Evolutionary conservation across 2,329 filamentous ascomycete species (phyloP), one percentile per base, ranked within the genome.

Genomic region (Trichoderma sp.): DNA sequence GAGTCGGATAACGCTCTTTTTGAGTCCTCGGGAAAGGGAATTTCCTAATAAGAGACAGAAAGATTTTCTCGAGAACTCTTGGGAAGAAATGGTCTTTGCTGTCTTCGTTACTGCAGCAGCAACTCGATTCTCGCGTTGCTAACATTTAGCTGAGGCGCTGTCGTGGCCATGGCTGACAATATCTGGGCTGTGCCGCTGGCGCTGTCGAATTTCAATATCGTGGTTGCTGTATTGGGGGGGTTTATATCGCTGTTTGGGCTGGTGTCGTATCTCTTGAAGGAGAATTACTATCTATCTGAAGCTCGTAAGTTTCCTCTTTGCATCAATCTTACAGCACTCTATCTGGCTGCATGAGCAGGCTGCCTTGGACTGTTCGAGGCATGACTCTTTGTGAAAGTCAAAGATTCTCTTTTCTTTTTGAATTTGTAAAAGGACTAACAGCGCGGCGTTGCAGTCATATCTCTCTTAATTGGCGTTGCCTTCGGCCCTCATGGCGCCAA

Each of bases 171-270:
- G 74, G 70, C 71, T 35, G 49, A 67, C 31, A 49, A 49, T 7
- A 77, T 79, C 31, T 81, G 79, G 79, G 73, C 73, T 6, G 72
- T 81, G 7, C 78, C 79, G 24, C 82, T 94, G 55, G 85, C 85
- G 6, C 75, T 91, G 40, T 89, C 86, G 72, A 91, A 94, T 78
- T 97, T 97, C 84, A 96, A 97, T 80, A 91, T 96, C 72, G 87
- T 94, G 67, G 89, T 92, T 77, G 90, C 92, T 65, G 87, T 92
- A 8, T 81, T 97, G 14, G 94, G 94, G 16, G 94, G 92, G 1
- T 97, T 96, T 81, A 89, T 97, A 71, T 93, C 92, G 0, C 74
- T 96, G n/a, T 97, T 97, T 76, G 94, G 93, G 4, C 82, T 97
- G 55, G 93, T 97, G 0, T 97, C 93, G 0, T 97, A 94, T 77